Evolutionary conservation across 257 asterid genomes (phyloP), one percentile per base, ranked within the genome.

Genomic region (Salvia hispanica): DNA sequence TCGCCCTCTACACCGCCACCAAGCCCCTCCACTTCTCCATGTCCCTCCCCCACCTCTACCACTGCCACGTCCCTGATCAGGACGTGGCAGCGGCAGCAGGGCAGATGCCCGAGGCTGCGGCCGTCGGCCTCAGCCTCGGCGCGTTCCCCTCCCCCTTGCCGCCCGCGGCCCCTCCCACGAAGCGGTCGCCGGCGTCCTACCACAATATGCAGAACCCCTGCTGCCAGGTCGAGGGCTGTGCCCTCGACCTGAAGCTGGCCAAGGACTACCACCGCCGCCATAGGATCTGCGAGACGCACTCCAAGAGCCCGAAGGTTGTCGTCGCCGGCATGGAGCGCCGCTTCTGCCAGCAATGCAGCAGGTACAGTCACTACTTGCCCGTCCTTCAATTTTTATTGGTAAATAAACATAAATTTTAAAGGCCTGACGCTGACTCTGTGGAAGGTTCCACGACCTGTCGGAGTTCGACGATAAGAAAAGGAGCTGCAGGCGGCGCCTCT

Each of bases 281-380:
- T 52, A 50, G 88, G 63, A 82, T 90, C 59, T 90, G 95, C 10
- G 90, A 88, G 46, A 39, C 43, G 33, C 96, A 90, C 64, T 88
- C 96, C 7, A 90, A 86, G 61, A 81, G 88, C 76, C 89, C 95
- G 0, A 78, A 44, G 75, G 95, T 88, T 7, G 42, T 79, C 4
- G 88, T 91, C 0, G 84, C 83, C 0, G 96, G 97, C 4, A 56
- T 82, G 63, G 93, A 86, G 18, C 87, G 82, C 6, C 77, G 95
- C 6, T 91, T 91, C 46, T 91, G 95, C 81, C 97, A 88, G 50
- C 96, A 86, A 69, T 91, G 97, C 79, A 88, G 96, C 96, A 86
- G 92, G 96, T 40, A 25, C 31, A 25, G 1, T 25, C 31, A 25
- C 31, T 25, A 25, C 2, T 6, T 39, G n/a, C n/a, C n/a, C n/a